Base-by-base conservation (phyloP, 1,284 basidiomycete species). In the Blastosporella zonata region DNA sequence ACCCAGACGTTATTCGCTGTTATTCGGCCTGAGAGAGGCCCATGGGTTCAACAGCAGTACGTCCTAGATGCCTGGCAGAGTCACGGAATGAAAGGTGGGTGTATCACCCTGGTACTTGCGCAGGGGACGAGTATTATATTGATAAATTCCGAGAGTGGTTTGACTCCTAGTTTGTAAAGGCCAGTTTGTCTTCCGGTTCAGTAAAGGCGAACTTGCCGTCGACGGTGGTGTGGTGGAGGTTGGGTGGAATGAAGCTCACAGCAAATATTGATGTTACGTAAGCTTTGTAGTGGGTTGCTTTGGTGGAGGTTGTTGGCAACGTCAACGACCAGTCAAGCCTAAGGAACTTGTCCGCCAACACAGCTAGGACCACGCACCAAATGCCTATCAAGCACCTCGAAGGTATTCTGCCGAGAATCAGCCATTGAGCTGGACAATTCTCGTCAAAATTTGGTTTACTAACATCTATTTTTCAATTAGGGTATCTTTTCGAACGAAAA, bases 401-500 rank as follows among this genome's bases (percentile, higher is more conserved):
- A 55, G 37, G 56, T 57, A 34, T 34, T 20, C 3, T 35, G 10
- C n/a, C 13, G 6, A n/a, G 20, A 28, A n/a, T 18, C 18, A 13
- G 10, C 18, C 29, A 18, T n/a, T 15, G 33, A 10, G 9, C 23
- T 20, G 10, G 23, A 39, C 5, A 31, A 39, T 25, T 34, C 15
- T 28, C 42, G 22, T 23, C 18, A 21, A 49, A 36, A 34, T 40
- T 34, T 22, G 21, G 38, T 31, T 40, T 41, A 18, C 31, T 49
- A 36, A 53, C 38, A 36, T 45, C 36, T 23, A 25, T 34, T 42
- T n/a, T 44, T 47, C 34, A 27, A 45, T 45, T 67, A 95, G 92
- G 78, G 65, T 91, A 91, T 66, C 78, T 97, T 59, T 68, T 78
- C 25, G 93, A 96, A 73, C 85, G 90, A 66, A 92, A 93, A 70